Conservation (phyloP, 2,329 filamentous ascomycete species). For the Endocalyx cinctus region DNA sequence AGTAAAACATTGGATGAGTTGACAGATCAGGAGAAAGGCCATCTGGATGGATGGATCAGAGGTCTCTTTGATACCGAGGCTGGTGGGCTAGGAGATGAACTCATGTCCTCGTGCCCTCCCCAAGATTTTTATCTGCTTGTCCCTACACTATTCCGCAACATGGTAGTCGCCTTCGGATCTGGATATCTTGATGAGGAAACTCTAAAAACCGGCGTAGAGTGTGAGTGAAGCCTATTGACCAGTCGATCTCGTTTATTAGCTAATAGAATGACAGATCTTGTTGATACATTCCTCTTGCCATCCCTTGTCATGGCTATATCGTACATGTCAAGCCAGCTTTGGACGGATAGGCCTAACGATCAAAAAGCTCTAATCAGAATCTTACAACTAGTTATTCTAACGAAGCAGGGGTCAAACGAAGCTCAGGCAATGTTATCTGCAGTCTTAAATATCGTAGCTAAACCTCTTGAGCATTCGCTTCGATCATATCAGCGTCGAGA, state of each 20-base stretch:
- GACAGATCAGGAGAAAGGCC: conserved; percentile 57
- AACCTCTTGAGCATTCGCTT: conserved; percentile 63
- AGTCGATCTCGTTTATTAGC: conserved; percentile 13
- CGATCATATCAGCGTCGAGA: conserved; percentile 62
- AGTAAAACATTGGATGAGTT: conserved; percentile 56
- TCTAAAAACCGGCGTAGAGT: conserved; percentile 72
- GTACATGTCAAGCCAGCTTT: conserved; percentile 67
- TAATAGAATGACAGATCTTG: conserved; percentile 52
- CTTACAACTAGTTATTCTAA: conserved; percentile 66
- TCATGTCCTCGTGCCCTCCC: conserved; percentile 77
- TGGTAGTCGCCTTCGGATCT: conserved; percentile 63
- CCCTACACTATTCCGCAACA: conserved; percentile 72
- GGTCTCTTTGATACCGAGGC: conserved; percentile 73
- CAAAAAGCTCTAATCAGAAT: conserved; percentile 67
- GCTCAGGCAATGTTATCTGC: conserved; percentile 66
- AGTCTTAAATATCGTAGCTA: conserved; percentile 67
- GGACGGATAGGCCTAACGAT: conserved; percentile 57
- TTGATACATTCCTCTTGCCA: conserved; percentile 76
- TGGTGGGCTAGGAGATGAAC: conserved; percentile 69
- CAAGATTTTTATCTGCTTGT: conserved; percentile 79
- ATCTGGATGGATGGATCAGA: conserved; percentile 70
- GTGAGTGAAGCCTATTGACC: conserved; percentile 38
- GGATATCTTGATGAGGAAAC: conserved; percentile 63
- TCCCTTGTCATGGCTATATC: conserved; percentile 69
- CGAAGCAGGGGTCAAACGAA: conserved; percentile 66